Evolutionary conservation across 805 yeast species (phyloP).

Genomic region (Cyberlindnera misumaiensis): DNA sequence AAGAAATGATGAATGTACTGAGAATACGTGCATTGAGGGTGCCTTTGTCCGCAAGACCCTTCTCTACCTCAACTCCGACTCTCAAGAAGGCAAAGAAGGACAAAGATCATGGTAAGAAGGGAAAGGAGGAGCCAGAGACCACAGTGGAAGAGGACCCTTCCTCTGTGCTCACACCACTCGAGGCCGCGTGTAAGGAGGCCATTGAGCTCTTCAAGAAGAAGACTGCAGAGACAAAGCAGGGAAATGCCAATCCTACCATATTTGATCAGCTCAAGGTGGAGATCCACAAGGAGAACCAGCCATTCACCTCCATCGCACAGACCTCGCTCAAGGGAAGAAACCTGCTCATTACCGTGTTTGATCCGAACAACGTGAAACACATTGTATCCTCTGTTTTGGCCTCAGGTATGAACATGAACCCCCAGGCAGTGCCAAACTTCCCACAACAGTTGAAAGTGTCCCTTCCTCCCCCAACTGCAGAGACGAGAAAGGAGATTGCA

Average conservation of each 20-base stretch:
- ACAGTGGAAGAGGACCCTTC: constrained; percentile 17
- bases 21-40: no score
- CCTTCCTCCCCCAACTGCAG: constrained; percentile 70
- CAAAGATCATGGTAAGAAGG: constrained; percentile 6
- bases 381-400: constrained; percentile 66
- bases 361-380: constrained; percentile 64
- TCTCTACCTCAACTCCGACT: neutral
- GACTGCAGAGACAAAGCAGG: constrained; percentile 59
- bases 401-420: constrained; percentile 67
- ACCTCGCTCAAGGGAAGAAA: constrained; percentile 63
- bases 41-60: neutral
- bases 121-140: constrained; percentile 2
- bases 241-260: constrained; percentile 58
- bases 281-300: constrained; percentile 36
- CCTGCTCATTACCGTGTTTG: constrained; percentile 78
- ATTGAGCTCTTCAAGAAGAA: constrained; percentile 47
- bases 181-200: constrained; percentile 35
- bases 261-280: constrained; percentile 55
- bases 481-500: constrained; percentile 46
- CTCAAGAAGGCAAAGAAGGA: constrained; percentile 17
- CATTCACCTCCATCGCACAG: constrained; percentile 62
- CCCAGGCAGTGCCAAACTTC: constrained; percentile 68
- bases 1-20: no score
- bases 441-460: constrained; percentile 68
- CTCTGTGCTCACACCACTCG: constrained; percentile 9